Percentiles rank a stretch among this genome's conserved stretches.
These are phyloP conservation scores for Streptanthus diversifolius DNA, from an alignment of 345 rosid genomes.

Conservation along the genomic window DNA sequence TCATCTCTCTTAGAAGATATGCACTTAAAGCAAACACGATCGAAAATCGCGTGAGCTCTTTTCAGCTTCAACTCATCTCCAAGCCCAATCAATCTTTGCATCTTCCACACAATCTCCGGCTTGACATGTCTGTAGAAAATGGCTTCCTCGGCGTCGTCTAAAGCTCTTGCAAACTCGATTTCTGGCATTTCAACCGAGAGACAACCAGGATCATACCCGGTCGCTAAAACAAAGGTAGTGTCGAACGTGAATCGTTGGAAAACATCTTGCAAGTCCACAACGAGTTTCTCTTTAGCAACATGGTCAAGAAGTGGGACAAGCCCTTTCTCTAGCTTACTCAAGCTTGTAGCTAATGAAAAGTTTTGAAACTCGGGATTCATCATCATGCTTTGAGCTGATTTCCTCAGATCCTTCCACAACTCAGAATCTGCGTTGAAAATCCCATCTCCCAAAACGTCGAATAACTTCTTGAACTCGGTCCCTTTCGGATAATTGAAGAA, in stretches of 20 bases:
- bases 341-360: slow-evolving; percentile 31
- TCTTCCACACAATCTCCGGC: slow-evolving; percentile 42
- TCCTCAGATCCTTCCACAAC: slow-evolving; percentile 50
- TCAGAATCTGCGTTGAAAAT: slow-evolving; percentile 49
- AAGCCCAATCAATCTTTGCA: slow-evolving; percentile 43
- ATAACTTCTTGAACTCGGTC: slow-evolving; percentile 43
- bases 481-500: slow-evolving; percentile 63
- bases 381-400: slow-evolving; percentile 32
- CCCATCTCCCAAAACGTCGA: slow-evolving; percentile 58
- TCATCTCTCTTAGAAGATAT: slow-evolving; percentile 34
- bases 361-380: slow-evolving; percentile 33
- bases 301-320: slow-evolving; percentile 48
- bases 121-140: slow-evolving; percentile 44
- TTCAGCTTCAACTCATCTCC: slow-evolving; percentile 44
- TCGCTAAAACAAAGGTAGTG: slow-evolving; percentile 35
- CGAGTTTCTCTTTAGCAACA: slow-evolving; percentile 22
- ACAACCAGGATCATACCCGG: slow-evolving; percentile 43
- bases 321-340: slow-evolving; percentile 40
- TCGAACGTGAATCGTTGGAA: slow-evolving; percentile 52
- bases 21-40: slow-evolving; percentile 26
- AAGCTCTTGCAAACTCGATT: slow-evolving; percentile 37
- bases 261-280: slow-evolving; percentile 45
- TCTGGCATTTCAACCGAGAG: slow-evolving; percentile 41
- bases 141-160: slow-evolving; percentile 47
- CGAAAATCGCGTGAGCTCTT: slow-evolving; percentile 31